Conservation (phyloP, 2,329 filamentous ascomycete species). For the Dactylellina parvicollis region DNA sequence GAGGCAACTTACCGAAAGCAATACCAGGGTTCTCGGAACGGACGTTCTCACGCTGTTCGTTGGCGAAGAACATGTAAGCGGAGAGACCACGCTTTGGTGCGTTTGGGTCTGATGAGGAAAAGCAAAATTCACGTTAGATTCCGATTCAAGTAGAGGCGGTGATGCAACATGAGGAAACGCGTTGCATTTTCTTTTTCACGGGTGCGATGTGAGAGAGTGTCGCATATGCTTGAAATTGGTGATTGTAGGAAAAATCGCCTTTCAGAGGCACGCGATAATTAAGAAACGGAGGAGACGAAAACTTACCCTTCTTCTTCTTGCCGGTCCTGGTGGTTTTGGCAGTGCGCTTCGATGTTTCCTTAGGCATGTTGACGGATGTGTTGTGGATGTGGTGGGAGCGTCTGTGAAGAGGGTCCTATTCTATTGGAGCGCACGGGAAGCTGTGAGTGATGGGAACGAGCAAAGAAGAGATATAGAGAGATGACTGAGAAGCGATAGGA, state of each 20-base stretch:
- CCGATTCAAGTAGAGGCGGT: constrained; percentile 12
- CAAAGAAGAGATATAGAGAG: background rate
- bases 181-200: background rate
- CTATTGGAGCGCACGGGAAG: constrained; percentile 42
- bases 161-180: constrained; percentile 12
- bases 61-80: constrained; percentile 99
- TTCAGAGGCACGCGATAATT: background rate
- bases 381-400: constrained; percentile 32
- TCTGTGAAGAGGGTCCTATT: constrained; percentile 34
- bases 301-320: constrained; percentile 54
- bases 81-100: constrained; percentile 99
- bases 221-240: background rate
- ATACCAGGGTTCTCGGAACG: constrained; percentile 98
- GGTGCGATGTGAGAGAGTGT: background rate
- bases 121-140: constrained; percentile 9
- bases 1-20: constrained; percentile 78
- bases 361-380: constrained; percentile 50
- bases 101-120: constrained; percentile 77
- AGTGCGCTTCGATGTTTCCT: constrained; percentile 32
- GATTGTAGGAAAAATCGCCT: background rate
- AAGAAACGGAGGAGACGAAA: background rate
- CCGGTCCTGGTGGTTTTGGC: constrained; percentile 45
- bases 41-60: constrained; percentile 97
- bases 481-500: background rate
- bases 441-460: constrained; percentile 2